Evolutionary conservation across 2,329 filamentous ascomycete species (phyloP), one percentile per base, ranked within the genome.

Genomic region (Claviceps paspali): DNA sequence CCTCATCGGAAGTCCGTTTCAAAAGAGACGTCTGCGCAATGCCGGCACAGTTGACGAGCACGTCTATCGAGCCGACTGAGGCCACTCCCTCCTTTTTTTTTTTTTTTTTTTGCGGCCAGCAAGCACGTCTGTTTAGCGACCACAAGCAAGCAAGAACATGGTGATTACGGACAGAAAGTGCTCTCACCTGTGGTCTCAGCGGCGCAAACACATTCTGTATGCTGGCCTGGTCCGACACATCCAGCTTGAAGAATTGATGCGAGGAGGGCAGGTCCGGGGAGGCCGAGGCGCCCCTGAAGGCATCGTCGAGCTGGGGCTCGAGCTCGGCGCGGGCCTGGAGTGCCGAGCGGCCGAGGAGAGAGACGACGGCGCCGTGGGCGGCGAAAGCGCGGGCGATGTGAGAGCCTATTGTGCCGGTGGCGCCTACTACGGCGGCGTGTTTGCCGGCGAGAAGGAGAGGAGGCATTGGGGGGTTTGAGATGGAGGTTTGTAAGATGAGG

Each of bases 41-140:
- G 8, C 85, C 86, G 0, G 85, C 85, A 19, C 82, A 81, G 51
- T 93, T 92, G 44, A 93, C 68, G 1, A 93, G 68, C 22, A 88
- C 63, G 48, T 73, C 65, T 7, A 63, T 45, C 7, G 52, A 49
- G 0, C 59, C 59, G 26, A 61, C 50, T 27, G 40, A 23, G 10
- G 21, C 29, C 19, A 23, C 32, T 12, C 33, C 18, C 2, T 35
- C 17, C 17, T 35, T 17, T 11, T n/a, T n/a, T n/a, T n/a, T n/a
- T n/a, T n/a, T n/a, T n/a, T n/a, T n/a, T n/a, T n/a, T n/a, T n/a
- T n/a, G n/a, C n/a, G n/a, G n/a, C n/a, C n/a, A n/a, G n/a, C n/a
- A n/a, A 24, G 31, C 9, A 24, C 10, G 3, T n/a, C 4, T 21
- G 2, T 19, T n/a, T n/a, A n/a, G n/a, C n/a, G n/a, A n/a, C n/a